Conservation (phyloP, 169 alveolate genomes). For the Plasmodium malariae region DNA sequence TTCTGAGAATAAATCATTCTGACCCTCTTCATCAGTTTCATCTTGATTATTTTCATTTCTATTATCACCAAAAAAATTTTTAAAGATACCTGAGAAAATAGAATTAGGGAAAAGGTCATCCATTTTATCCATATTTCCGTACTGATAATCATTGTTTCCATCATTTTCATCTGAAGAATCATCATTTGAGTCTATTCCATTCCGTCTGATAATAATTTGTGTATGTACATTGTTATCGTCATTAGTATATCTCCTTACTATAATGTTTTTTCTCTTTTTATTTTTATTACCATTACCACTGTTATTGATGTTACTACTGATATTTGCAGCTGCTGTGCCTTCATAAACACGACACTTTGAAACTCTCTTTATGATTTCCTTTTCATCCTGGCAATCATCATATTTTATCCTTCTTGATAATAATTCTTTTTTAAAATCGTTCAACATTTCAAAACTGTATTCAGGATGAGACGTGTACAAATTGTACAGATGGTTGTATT, state of each 20-base stretch:
- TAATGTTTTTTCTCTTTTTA: slow-evolving; percentile 40
- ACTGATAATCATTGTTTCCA: neutral
- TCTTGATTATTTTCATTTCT: neutral
- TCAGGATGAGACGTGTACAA: slow-evolving; percentile 53
- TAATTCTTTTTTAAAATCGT: slow-evolving; percentile 62
- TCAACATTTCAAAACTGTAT: slow-evolving; percentile 59
- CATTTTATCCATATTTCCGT: slow-evolving; percentile 3
- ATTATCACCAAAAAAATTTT: slow-evolving; percentile 48
- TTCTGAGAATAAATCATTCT: slow-evolving; percentile 58
- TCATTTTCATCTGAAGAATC: neutral
- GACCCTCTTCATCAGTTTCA: slow-evolving; percentile 8
- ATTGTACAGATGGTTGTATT: slow-evolving; percentile 18
- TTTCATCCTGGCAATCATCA: slow-evolving; percentile 31
- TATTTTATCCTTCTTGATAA: neutral
- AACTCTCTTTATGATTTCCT: slow-evolving; percentile 32
- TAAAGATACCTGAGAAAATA: slow-evolving; percentile 49
- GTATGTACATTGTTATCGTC: slow-evolving; percentile 70
- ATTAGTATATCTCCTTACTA: slow-evolving; percentile 52
- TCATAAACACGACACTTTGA: slow-evolving; percentile 35
- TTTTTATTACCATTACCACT: slow-evolving; percentile 26
- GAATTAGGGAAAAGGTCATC: slow-evolving; percentile 75
- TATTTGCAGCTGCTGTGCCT: neutral
- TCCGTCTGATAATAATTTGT: slow-evolving; percentile 62
- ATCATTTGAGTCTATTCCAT: slow-evolving; percentile 11
- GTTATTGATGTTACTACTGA: neutral